A percentile compares a stretch with the other conserved stretches of the same genome.
Conservation (phyloP, 139 green algal genomes). For the Haematococcus sp. region DNA sequence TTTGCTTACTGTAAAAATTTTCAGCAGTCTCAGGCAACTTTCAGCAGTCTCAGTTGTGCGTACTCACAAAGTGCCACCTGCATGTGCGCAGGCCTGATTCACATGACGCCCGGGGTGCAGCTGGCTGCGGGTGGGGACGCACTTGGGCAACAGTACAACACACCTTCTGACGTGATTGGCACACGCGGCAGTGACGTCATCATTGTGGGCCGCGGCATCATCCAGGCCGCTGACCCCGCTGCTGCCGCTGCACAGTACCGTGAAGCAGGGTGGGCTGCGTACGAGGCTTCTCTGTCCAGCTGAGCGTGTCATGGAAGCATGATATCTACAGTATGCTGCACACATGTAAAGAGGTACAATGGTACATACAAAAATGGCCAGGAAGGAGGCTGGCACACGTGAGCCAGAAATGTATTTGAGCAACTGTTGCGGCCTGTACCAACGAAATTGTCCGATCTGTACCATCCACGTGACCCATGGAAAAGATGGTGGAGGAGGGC, state of each 20-base stretch:
- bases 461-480: no score
- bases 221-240: conserved; percentile 69
- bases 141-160: conserved; percentile 99
- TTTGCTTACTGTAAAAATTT: no score
- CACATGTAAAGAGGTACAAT: no score
- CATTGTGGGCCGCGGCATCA: conserved; percentile 93
- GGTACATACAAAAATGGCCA: no score
- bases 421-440: no score
- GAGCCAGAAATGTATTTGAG: no score
- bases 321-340: no score
- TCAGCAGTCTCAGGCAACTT: no score
- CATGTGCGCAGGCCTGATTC: conserved; percentile 73
- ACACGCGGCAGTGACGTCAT: conserved; percentile 92
- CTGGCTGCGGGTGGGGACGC: conserved; percentile 84
- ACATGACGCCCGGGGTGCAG: conserved; percentile 99
- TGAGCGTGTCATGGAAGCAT: no score
- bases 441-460: no score
- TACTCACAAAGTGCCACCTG: neutral
- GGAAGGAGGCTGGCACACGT: no score
- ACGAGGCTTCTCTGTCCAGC: conserved; percentile 52
- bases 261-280: conserved; percentile 87
- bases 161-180: conserved; percentile 78
- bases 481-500: no score
- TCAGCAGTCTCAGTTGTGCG: neutral
- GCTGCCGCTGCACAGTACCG: conserved; percentile 80